These are phyloP conservation scores for Saccharomycopsis olivae DNA, from an alignment of 805 yeast genomes.

Conservation along the genomic window DNA sequence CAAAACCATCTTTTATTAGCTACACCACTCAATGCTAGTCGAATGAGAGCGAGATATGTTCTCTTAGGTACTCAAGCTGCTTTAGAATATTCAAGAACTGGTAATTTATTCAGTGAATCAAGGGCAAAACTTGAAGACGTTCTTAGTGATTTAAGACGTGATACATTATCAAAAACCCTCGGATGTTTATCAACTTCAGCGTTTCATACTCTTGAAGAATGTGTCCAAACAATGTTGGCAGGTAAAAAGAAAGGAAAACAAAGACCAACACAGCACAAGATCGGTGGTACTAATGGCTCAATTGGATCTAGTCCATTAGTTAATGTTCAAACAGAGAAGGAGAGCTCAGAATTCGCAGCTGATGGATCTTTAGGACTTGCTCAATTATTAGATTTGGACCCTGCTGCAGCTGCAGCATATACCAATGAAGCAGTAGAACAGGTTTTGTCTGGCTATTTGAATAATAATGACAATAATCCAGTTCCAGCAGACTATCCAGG, in stretches of 20 bases:
- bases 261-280: not conserved
- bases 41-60: conserved; percentile 54
- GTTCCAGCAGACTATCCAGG: not conserved
- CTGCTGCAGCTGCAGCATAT: not conserved
- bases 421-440: not conserved
- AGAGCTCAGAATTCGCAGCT: conserved; percentile 62
- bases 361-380: conserved; percentile 75
- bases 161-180: conserved; percentile 42
- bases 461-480: conserved; percentile 6
- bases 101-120: conserved; percentile 65
- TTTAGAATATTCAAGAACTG: conserved; percentile 74
- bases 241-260: not conserved
- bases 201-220: conserved; percentile 43
- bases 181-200: conserved; percentile 54
- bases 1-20: conserved; percentile 38
- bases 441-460: not conserved
- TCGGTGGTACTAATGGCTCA: too few relatives aligned
- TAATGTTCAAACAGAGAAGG: too few relatives aligned
- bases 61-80: conserved; percentile 65
- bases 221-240: conserved; percentile 51
- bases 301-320: not conserved
- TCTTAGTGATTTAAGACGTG: conserved; percentile 39
- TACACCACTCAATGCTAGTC: conserved; percentile 49
- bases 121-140: conserved; percentile 43
- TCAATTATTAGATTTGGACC: conserved; percentile 45